Conservation (phyloP, 768 basidiomycete genomes). For the Neoboletus magnificus region DNA sequence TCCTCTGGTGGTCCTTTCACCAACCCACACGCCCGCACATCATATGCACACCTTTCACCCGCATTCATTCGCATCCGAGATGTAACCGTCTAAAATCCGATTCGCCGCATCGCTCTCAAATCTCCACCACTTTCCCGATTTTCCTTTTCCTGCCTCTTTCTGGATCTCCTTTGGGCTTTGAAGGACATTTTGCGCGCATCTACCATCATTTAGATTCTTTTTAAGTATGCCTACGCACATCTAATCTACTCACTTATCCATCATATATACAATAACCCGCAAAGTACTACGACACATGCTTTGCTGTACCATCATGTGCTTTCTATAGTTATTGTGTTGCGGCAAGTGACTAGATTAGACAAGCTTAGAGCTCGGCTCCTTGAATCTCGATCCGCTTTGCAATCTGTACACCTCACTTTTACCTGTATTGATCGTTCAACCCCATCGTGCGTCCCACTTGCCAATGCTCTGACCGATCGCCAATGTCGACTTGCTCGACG, state of each 20-base stretch:
- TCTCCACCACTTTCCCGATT: neutral
- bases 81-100: slow-evolving; percentile 22
- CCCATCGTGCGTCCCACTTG: slow-evolving; percentile 41
- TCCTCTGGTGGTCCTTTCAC: slow-evolving; percentile 47
- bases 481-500: slow-evolving; percentile 31
- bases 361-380: slow-evolving; percentile 5
- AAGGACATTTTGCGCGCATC: slow-evolving; percentile 15
- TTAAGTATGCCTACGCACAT: slow-evolving; percentile 12
- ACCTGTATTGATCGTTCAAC: slow-evolving; percentile 19
- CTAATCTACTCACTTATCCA: slow-evolving; percentile 37
- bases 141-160: slow-evolving; percentile 9
- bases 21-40: slow-evolving; percentile 57
- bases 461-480: slow-evolving; percentile 44
- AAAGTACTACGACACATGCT: slow-evolving; percentile 21
- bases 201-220: slow-evolving; percentile 20
- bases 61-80: slow-evolving; percentile 46
- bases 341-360: slow-evolving; percentile 33
- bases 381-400: slow-evolving; percentile 36
- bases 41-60: slow-evolving; percentile 53
- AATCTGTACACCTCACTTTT: slow-evolving; percentile 36
- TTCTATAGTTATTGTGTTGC: slow-evolving; percentile 31
- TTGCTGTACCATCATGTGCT: slow-evolving; percentile 35
- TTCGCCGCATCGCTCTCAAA: slow-evolving; percentile 1
- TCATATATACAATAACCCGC: slow-evolving; percentile 31
- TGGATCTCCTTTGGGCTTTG: slow-evolving; percentile 11